Conservation (phyloP, 2,329 filamentous ascomycete genomes). For the Teratosphaeria zuluensis region DNA sequence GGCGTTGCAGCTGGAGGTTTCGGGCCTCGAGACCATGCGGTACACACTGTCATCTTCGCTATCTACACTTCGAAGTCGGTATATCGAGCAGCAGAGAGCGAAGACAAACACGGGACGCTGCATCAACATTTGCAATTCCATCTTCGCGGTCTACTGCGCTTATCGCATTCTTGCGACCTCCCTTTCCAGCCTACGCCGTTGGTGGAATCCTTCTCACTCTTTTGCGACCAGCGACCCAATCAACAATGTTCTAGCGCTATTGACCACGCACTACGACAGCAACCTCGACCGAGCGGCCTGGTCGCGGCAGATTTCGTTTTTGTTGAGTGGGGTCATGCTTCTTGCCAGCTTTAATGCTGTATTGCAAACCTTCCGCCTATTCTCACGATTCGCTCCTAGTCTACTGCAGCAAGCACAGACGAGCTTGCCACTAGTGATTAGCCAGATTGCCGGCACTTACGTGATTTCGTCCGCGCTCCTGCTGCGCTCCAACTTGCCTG, state of each 20-base stretch:
- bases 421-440: constrained; percentile 61
- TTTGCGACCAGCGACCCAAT: constrained; percentile 67
- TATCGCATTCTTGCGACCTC: constrained; percentile 70
- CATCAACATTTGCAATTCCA: constrained; percentile 53
- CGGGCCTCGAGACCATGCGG: constrained; percentile 72
- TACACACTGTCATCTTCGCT: constrained; percentile 58
- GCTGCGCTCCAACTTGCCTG: constrained; percentile 66
- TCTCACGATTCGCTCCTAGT: constrained; percentile 63
- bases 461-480: constrained; percentile 73
- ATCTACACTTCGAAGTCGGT: constrained; percentile 51
- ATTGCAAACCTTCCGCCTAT: constrained; percentile 74
- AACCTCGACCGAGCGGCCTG: constrained; percentile 72
- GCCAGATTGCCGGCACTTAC: constrained; percentile 74
- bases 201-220: constrained; percentile 32
- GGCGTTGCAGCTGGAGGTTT: constrained; percentile 61
- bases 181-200: constrained; percentile 56
- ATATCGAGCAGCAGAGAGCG: constrained; percentile 55
- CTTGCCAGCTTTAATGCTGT: constrained; percentile 72
- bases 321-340: constrained; percentile 73
- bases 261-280: constrained; percentile 77
- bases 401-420: constrained; percentile 66
- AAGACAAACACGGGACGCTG: constrained; percentile 58
- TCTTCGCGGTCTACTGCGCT: constrained; percentile 72
- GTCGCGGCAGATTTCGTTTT: constrained; percentile 76
- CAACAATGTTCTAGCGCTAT: constrained; percentile 68